Base-by-base conservation (phyloP, 805 yeast genomes). In the Wickerhamiella musiphila region DNA sequence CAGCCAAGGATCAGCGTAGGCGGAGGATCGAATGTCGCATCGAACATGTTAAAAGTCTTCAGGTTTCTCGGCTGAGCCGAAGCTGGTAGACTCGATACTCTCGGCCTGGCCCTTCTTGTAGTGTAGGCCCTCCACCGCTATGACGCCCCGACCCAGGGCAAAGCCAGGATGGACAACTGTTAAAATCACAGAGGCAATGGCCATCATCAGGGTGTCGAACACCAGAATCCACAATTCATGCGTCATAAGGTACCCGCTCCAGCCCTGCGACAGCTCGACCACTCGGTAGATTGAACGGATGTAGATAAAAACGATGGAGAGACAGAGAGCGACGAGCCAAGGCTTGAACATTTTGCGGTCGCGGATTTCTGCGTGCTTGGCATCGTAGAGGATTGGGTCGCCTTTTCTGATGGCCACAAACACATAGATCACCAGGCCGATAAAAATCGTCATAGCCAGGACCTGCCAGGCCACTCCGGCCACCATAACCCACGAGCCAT, bases 391-490 rank as follows among this genome's bases (percentile, higher is more conserved):
- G 6, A 28, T 31, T 9, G 29, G 24, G 23, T 21, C 17, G 20
- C 31, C 35, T 1, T 26, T 19, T 19, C 18, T 26, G 22, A 45
- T 39, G 6, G 26, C 20, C 28, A 29, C 35, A 22, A 29, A 25
- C 3, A 77, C 69, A 31, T 59, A 56, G 23, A 52, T 46, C 57
- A 67, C 65, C 9, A 77, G 52, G 5, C 54, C 17, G 20, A 73
- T 51, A 51, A 78, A 83, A 2, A 71, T 34, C 2, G 64, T 44
- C 75, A 83, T 76, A 4, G 79, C 64, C 4, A 65, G 52, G 4
- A 79, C 84, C 54, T 83, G 94, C 45, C 76, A 62, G 0, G 73
- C 75, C 30, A 83, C 60, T 6, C 94, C 94, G 2, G 66, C 84
- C 29, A 79, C 66, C 74, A 82, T 77, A 30, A 76, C 51, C 47